These are phyloP conservation scores for Pyricularia sp. DNA, from an alignment of 2,329 filamentous ascomycete species.

Conservation along the genomic window DNA sequence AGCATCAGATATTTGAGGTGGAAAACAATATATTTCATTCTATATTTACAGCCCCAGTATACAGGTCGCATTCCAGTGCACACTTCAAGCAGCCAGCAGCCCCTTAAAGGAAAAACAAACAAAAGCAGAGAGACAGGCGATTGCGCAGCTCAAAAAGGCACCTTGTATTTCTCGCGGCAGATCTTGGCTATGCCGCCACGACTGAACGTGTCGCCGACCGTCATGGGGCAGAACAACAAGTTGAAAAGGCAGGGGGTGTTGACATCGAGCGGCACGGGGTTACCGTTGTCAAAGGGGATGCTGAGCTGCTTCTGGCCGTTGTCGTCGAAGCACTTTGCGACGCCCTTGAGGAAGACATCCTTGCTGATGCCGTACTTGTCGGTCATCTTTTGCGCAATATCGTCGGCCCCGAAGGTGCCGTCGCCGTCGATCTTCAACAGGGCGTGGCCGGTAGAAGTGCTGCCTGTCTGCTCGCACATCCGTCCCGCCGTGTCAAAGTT, in stretches of 20 bases:
- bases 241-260: constrained; percentile 1
- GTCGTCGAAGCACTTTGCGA: constrained; percentile 7
- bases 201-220: neutral
- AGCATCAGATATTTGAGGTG: too few species aligned
- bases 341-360: constrained; percentile 6
- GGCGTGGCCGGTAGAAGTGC: neutral
- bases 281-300: constrained; percentile 3
- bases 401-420: neutral
- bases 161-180: neutral
- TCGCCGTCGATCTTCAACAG: too few species aligned
- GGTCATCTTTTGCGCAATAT: neutral
- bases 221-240: neutral
- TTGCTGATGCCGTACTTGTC: constrained; percentile 7
- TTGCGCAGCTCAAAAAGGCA: too few species aligned
- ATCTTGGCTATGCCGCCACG: too few species aligned
- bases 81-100: too few species aligned
- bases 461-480: neutral
- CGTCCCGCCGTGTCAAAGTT: neutral
- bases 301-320: constrained; percentile 7
- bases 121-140: too few species aligned
- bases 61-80: too few species aligned
- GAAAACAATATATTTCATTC: too few species aligned
- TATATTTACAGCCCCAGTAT: too few species aligned
- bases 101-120: too few species aligned
- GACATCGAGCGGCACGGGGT: neutral